Evolutionary conservation across 768 basidiomycete species (phyloP).

Genomic region (Lyophyllum atratum): DNA sequence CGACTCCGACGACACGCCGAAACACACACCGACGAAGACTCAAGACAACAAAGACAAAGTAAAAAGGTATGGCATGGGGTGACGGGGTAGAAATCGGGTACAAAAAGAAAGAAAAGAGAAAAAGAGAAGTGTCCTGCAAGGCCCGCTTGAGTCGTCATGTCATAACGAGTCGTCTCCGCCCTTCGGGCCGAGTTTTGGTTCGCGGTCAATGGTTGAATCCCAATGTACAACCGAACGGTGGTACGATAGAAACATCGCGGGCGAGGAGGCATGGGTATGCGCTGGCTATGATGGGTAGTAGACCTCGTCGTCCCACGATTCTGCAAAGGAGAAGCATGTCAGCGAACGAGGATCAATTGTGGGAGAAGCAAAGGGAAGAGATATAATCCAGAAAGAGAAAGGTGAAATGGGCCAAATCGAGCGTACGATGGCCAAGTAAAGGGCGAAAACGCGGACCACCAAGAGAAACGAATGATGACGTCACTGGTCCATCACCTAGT

Average conservation of each 20-base stretch:
- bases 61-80: not conserved
- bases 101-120: not conserved
- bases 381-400: not conserved
- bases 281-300: slow-evolving; percentile 43
- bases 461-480: not conserved
- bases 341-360: not conserved
- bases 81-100: not conserved
- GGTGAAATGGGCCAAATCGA: not conserved
- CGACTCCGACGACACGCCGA: too few species aligned
- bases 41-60: not conserved
- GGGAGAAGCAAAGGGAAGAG: not conserved
- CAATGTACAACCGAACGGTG: too few species aligned
- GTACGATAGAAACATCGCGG: too few species aligned
- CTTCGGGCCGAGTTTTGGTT: not conserved
- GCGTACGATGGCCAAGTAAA: too few species aligned
- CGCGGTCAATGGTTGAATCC: too few species aligned
- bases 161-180: not conserved
- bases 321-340: slow-evolving; percentile 20
- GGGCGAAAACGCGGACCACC: not conserved
- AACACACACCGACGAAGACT: too few species aligned
- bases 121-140: slow-evolving; percentile 7
- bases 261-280: not conserved
- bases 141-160: slow-evolving; percentile 12
- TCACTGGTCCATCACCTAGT: not conserved
- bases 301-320: slow-evolving; percentile 52